Base-by-base conservation (phyloP, 2,329 filamentous ascomycete genomes). In the Talaromyces marneffei region DNA sequence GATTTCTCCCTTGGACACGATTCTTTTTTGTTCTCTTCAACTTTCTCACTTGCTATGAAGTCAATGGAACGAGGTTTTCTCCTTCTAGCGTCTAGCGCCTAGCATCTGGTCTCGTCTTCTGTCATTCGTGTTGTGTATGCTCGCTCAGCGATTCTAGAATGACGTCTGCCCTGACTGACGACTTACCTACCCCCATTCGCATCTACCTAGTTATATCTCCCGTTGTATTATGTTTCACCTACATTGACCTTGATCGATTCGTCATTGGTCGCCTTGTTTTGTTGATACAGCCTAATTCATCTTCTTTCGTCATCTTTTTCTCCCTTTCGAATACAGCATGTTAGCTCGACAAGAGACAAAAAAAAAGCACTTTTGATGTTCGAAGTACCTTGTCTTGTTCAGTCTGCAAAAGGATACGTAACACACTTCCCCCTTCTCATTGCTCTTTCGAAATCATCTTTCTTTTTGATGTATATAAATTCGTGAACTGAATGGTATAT, bases 81-180 rank as follows among this genome's bases (percentile, higher is more conserved):
- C 55, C 37, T 52, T 59, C 57, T 61, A 61, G 60, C 60, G 54
- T 58, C 60, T 39, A 52, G 48, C 48, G 48, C 35, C 48, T 52
- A 52, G 48, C 48, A 52, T 52, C 48, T 52, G 48, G 16, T 52
- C 27, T 52, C 29, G 16, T 52, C 46, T 52, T n/a, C 29, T 31
- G 44, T 29, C 44, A 29, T 50, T 29, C 25, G 14, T 52, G 48
- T 33, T 33, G 16, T 48, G 44, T 31, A 18, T 18, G 46, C 27
- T 35, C 33, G 33, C 33, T 31, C 48, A 52, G 48, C 48, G 48
- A 35, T 52, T 52, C 48, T 52, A 52, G 48, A 50, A 33, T 52
- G 48, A 33, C 35, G 48, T 52, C 35, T 52, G 29, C 40, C 40
- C 33, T 20, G 18, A 20, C 23, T 42, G 40, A 33, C 35, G 46